A percentile compares a stretch with the other conserved stretches of the same genome.
These are phyloP conservation scores for Canariomyces notabilis DNA, from an alignment of 2,329 filamentous ascomycete species.

Conservation along the genomic window DNA sequence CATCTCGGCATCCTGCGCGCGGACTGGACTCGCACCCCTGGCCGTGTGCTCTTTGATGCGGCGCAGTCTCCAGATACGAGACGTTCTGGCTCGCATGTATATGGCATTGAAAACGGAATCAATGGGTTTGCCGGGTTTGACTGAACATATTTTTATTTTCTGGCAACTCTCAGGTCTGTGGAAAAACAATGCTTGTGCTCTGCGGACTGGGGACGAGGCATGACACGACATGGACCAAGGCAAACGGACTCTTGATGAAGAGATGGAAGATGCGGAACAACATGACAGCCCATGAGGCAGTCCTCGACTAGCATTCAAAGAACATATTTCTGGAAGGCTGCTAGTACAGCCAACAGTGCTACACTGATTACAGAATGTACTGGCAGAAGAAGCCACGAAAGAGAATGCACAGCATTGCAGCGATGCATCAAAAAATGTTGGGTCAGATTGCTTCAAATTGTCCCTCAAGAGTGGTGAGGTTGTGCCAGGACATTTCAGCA, in stretches of 20 bases:
- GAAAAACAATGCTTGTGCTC: too few relatives aligned
- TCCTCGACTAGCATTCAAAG: too few relatives aligned
- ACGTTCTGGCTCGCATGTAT: conserved; percentile 42
- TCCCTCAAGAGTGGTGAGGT: conserved; percentile 57
- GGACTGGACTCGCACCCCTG: conserved; percentile 15
- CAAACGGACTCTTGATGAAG: too few relatives aligned
- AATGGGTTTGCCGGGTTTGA: conserved; percentile 33
- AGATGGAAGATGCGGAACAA: too few relatives aligned
- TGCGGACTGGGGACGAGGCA: neutral
- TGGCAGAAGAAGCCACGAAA: too few relatives aligned
- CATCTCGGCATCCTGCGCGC: conserved; percentile 24
- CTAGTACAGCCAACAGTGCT: too few relatives aligned
- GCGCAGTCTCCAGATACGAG: conserved; percentile 23
- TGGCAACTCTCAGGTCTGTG: too few relatives aligned
- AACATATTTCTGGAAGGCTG: too few relatives aligned
- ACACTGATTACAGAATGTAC: too few relatives aligned
- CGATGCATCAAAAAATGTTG: conserved; percentile 39
- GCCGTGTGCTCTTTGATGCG: conserved; percentile 13
- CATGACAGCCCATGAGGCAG: too few relatives aligned
- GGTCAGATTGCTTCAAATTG: conserved; percentile 64
- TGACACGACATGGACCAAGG: neutral
- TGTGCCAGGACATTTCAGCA: conserved; percentile 61
- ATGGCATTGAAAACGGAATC: conserved; percentile 51
- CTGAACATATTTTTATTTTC: conserved; percentile 14
- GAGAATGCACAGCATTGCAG: conserved; percentile 15